phyloP scores from a whole-genome alignment of 441 rosid species.

The Gossypium davidsonii region DNA sequence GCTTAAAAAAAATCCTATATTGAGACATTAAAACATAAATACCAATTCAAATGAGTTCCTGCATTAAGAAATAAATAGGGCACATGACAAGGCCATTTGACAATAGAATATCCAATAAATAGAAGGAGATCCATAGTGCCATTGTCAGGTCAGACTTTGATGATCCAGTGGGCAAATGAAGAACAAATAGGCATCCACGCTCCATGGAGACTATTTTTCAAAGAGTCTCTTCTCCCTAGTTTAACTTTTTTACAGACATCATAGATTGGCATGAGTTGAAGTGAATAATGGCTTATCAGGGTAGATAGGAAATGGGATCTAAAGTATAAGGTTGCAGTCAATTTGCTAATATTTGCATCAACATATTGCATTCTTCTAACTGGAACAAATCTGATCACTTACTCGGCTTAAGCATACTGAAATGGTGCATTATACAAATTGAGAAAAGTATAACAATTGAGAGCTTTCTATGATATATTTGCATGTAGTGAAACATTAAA shows the following conservation, averaged over 20 bases:
- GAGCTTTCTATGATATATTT: neutral
- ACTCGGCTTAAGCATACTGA: neutral
- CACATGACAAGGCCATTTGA: neutral
- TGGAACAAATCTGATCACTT: neutral
- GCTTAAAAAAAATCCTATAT: neutral
- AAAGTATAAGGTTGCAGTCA: neutral
- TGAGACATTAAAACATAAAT: neutral
- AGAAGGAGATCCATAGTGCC: neutral
- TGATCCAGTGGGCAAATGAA: neutral
- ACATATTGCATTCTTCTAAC: neutral
- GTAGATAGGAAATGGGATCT: neutral
- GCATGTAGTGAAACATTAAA: neutral
- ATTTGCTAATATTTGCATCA: neutral
- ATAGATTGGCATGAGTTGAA: neutral
- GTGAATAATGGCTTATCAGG: neutral
- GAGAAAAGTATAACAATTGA: neutral
- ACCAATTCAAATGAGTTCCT: neutral
- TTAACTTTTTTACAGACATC: conserved; percentile 1
- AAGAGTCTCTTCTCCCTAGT: neutral
- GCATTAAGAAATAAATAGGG: neutral
- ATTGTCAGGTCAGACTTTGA: neutral
- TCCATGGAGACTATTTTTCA: neutral
- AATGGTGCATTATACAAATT: neutral
- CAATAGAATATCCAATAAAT: neutral
- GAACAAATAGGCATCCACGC: neutral